Evolutionary conservation across 495 filamentous ascomycete genomes (phyloP).

Genomic region (Hypoxylon crocopeplum): DNA sequence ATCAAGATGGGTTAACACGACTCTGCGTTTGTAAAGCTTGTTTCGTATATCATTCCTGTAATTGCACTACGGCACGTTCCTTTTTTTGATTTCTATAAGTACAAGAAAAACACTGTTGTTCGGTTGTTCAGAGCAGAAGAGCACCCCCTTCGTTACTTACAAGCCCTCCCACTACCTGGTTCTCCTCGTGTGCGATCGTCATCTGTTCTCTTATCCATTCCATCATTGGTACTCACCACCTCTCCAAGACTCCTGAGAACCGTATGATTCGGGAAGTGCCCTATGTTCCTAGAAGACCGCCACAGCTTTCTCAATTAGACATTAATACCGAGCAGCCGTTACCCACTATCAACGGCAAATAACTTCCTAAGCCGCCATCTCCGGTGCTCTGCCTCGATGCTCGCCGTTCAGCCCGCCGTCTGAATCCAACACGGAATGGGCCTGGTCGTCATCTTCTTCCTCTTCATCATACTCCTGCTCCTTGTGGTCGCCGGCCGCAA

Average conservation of each 20-base stretch:
- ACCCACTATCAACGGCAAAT: constrained; percentile 2
- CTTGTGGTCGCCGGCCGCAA: constrained; percentile 79
- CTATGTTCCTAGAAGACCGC: too few relatives aligned
- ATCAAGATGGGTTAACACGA: not conserved
- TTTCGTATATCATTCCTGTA: constrained; percentile 11
- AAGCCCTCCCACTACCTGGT: not conserved
- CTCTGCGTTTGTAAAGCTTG: too few relatives aligned
- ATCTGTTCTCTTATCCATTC: constrained; percentile 3
- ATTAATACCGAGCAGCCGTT: constrained; percentile 32
- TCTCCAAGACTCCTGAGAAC: too few relatives aligned
- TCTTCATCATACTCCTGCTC: constrained; percentile 58
- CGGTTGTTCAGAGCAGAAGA: not conserved
- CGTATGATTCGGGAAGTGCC: too few relatives aligned
- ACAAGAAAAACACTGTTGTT: constrained; percentile 25
- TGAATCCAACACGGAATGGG: constrained; percentile 50
- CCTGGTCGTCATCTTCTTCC: constrained; percentile 56
- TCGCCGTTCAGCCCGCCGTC: constrained; percentile 55
- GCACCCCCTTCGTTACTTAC: not conserved
- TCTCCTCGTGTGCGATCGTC: not conserved
- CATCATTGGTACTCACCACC: too few relatives aligned
- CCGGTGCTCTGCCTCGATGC: constrained; percentile 49
- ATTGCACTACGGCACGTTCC: not conserved
- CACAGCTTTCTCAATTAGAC: too few relatives aligned
- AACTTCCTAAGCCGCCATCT: constrained; percentile 29
- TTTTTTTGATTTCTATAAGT: constrained; percentile 22